Evolutionary conservation across 1,139 yeast genomes (phyloP), one percentile per base, ranked within the genome.

Genomic region (Candida gigantensis): DNA sequence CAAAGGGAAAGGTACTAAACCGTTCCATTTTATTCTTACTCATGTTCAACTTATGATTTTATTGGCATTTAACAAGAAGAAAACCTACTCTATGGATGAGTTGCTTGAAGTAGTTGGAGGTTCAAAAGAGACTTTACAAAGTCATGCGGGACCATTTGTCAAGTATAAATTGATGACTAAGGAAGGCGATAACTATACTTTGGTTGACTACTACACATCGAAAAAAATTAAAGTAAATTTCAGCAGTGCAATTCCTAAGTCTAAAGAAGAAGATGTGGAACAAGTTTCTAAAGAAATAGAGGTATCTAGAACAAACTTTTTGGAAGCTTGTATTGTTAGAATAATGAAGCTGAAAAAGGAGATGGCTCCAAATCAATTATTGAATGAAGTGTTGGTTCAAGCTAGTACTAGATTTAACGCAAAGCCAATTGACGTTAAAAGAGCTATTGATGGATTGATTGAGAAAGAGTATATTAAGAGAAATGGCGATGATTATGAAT

Each of bases 321-420:
- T 92, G 52, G 87, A 89, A 55, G 96, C 97, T 2, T 86, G 95
- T 53, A 88, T 92, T 62, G 98, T 92, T 30, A 78, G 98, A 53
- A 87, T 92, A 53, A 92, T 92, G 97, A 92, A 92, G 67, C 90
- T 96, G 1, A 77, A 97, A 55, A 85, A 89, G 60, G 74, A 72
- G 35, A 71, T 88, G 50, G 79, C 80, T 45, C 97, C 89, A 57
- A 84, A 84, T 35, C 82, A 82, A 36, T 73, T 92, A 53, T 81
- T 90, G 36, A 88, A 85, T 50, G 97, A 92, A 60, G 94, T 92
- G 26, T 81, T 88, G 50, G 85, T 88, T 37, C 96, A 89, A 58
- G 79, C 96, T 5, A 81, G 80, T 53, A 79, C 84, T 42, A 74
- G 97, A 52, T 92, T 92, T 70, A 79, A 77, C 51, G 97, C 97